Conservation (phyloP, 192 early-diverging fungal species). For the Martensiomyces pterosporus region DNA sequence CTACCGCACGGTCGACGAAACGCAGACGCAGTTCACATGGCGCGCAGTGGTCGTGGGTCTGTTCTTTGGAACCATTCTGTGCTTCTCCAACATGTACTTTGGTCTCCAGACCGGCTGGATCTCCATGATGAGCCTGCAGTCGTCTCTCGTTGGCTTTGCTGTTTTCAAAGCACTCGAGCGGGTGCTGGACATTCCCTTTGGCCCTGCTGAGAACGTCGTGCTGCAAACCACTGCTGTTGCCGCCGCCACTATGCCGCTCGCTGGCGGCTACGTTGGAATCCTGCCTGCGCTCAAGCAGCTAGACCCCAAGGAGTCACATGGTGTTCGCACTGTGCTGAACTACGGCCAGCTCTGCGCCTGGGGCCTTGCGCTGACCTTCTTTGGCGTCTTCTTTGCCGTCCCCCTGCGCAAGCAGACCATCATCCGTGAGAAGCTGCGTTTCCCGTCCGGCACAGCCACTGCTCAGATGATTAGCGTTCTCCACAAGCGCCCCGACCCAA, state of each 20-base stretch:
- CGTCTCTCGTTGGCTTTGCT: constrained; percentile 71
- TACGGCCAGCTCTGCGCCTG: constrained; percentile 62
- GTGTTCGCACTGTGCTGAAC: constrained; percentile 49
- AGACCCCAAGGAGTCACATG: constrained; percentile 54
- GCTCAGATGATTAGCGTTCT: constrained; percentile 78
- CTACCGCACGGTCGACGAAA: constrained; percentile 28
- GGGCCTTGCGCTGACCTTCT: constrained; percentile 75
- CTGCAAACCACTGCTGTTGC: constrained; percentile 80
- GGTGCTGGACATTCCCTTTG: constrained; percentile 54
- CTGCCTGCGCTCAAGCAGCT: constrained; percentile 76
- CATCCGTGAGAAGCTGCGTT: constrained; percentile 73
- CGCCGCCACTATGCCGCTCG: constrained; percentile 80
- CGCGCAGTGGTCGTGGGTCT: constrained; percentile 58
- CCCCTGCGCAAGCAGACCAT: constrained; percentile 76
- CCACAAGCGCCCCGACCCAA: constrained; percentile 58
- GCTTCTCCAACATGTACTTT: constrained; percentile 88
- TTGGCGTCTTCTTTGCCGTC: constrained; percentile 88
- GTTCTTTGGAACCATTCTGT: constrained; percentile 62
- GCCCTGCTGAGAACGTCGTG: constrained; percentile 82
- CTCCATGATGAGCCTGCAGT: constrained; percentile 73
- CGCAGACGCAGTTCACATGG: constrained; percentile 46
- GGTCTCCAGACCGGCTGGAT: constrained; percentile 82
- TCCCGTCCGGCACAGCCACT: constrained; percentile 83
- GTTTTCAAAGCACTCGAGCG: constrained; percentile 63
- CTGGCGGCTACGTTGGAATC: constrained; percentile 76